Evolutionary conservation across 1,284 basidiomycete genomes (phyloP).

Genomic region (Moesziomyces sp.): DNA sequence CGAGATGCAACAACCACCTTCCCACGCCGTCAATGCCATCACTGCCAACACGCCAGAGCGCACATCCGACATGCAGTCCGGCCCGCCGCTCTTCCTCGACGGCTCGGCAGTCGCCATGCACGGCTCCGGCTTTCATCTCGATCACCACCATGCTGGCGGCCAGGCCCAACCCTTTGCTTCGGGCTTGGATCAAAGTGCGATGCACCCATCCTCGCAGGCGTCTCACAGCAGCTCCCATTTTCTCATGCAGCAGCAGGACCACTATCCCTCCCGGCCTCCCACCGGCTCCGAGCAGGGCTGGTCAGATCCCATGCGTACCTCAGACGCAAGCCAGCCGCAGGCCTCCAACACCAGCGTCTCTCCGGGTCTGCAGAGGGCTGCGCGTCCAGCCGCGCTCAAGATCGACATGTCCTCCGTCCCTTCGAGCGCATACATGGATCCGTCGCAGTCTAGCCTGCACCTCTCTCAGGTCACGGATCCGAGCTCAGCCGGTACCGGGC

Average conservation of each 20-base stretch:
- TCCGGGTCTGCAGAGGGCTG: conserved; percentile 15
- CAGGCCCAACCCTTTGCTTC: conserved; percentile 1
- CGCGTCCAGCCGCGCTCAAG: conserved; percentile 39
- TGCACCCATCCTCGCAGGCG: neutral
- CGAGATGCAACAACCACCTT: conserved; percentile 1
- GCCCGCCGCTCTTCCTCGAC: conserved; percentile 13
- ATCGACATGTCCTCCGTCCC: conserved; percentile 28
- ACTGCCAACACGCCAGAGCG: neutral
- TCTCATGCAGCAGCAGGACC: conserved; percentile 10
- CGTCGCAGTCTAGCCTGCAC: neutral
- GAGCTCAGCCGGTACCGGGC: conserved; percentile 11
- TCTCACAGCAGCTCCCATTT: conserved; percentile 2
- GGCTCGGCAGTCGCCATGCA: conserved; percentile 5
- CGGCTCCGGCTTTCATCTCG: conserved; percentile 3
- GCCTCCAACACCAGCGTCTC: conserved; percentile 3
- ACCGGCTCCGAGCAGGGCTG: conserved; percentile 35
- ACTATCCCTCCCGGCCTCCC: conserved; percentile 19
- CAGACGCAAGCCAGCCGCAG: conserved; percentile 1
- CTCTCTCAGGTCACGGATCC: conserved; percentile 6
- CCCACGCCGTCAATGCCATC: neutral
- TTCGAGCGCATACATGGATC: conserved; percentile 1
- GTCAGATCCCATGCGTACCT: conserved; percentile 9
- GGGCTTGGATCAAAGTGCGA: conserved; percentile 4
- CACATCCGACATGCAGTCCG: conserved; percentile 1
- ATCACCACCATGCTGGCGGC: conserved; percentile 1